Percentiles rank a stretch among this genome's conserved stretches.
Conservation (phyloP, 129 eudicot genomes). For the Lactuca sativa region DNA sequence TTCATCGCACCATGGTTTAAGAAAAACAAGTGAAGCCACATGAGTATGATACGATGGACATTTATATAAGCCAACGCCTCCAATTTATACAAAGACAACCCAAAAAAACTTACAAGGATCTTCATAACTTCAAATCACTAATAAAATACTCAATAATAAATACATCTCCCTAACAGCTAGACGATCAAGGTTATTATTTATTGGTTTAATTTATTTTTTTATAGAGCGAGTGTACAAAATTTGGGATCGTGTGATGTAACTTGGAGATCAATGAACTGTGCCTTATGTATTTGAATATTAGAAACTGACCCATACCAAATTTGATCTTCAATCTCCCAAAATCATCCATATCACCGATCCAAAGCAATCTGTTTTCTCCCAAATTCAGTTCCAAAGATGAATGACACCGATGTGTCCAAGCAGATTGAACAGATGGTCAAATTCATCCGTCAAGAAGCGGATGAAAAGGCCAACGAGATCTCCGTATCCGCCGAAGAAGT, state of each 20-base stretch:
- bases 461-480: slow-evolving; percentile 91
- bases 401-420: slow-evolving; percentile 64
- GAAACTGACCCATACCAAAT: neutral
- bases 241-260: neutral
- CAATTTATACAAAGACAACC: no score
- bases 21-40: no score
- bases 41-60: no score
- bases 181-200: no score
- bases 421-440: slow-evolving; percentile 85
- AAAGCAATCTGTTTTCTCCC: neutral
- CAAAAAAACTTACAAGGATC: no score
- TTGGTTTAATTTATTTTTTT: no score
- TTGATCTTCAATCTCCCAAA: neutral
- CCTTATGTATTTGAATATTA: neutral
- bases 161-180: no score
- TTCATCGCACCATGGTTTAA: no score
- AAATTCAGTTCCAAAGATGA: slow-evolving; percentile 37
- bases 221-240: neutral
- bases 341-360: neutral
- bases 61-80: no score
- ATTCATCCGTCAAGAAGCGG: slow-evolving; percentile 83
- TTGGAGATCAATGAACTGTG: neutral
- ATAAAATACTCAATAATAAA: neutral
- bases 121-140: no score
- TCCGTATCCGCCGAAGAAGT: slow-evolving; percentile 85